Evolutionary conservation across 2,329 filamentous ascomycete species (phyloP), one percentile per base, ranked within the genome.

Genomic region (Xylaria sp.): DNA sequence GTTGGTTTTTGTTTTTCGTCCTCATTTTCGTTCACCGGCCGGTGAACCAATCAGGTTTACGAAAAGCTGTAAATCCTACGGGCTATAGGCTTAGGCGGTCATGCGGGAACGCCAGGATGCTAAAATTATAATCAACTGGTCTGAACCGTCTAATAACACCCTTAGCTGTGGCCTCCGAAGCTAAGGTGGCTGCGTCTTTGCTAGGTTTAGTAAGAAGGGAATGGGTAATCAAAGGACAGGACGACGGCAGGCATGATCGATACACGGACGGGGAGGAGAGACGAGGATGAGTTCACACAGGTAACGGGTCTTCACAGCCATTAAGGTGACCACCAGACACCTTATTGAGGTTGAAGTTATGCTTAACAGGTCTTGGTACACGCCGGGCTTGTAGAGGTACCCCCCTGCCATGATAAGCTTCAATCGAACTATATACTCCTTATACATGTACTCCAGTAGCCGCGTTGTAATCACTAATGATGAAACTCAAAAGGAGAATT

Each of bases 361-460:
- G 55, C 55, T 59, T 59, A 59, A 44, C 47, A 10, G 16, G 42
- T n/a, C 25, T 58, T 27, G 40, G 55, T 42, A 21, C 40, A 47
- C 29, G 9, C 25, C 9, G 21, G 32, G 51, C n/a, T 9, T 32
- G 35, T 59, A 76, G 63, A 13, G 50, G 29, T 37, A 55, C 13
- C 29, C 13, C 29, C 32, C 51, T 37, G 32, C 51, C n/a, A 37
- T 16, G 29, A 55, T 35, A 55, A 55, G 51, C 51, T 55, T 65
- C 71, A 25, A 21, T 81, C 78, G 2, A 75, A 35, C 25, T 27
- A 29, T 9, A n/a, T 29, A 32, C 23, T 6, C 48, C 13, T 51
- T 16, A 18, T 6, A 12, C 23, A 27, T n/a, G 12, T 25, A 32
- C 27, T 13, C 29, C 27, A 42, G 40, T 18, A 13, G 40, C 40